Evolutionary conservation across 2,329 filamentous ascomycete species (phyloP), one percentile per base, ranked within the genome.

Genomic region (Knoxdaviesia capensis): DNA sequence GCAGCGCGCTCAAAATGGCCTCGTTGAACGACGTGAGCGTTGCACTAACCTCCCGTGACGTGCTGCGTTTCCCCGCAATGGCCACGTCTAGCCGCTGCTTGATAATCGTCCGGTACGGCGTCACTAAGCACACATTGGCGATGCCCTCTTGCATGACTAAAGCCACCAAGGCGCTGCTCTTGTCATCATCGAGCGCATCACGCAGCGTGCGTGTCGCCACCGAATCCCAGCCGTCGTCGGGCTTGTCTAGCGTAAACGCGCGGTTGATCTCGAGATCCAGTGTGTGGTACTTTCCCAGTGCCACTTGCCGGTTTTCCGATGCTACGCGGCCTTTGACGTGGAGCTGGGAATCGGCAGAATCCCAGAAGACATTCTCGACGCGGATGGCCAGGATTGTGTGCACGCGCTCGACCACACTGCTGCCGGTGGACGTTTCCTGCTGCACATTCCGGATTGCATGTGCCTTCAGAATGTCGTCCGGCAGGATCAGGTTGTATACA

Each of bases 111-210:
- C 84, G 80, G 56, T 80, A 77, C 53, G 85, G 77, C 3, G 80
- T 87, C 43, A 90, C 80, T 28, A 87, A 67, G 57, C 82, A 88
- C 48, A 90, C 81, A 56, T 87, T 85, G 44, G 84, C 81, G 10
- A 82, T 59, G 10, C 82, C 81, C 52, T 96, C 88, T 52, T 93
- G 83, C 80, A 98, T 88, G 29, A 96, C 82, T 1, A 96, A 79
- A 0, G 90, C 88, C 43, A 86, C 84, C 11, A 93, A 70, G 47
- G 88, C 80, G 1, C 85, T 86, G 47, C 81, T 77, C 52, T 79
- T 77, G 48, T 84, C 79, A 50, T 82, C 75, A 51, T 83, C 77
- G 9, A 88, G 69, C 1, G 86, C 80, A 56, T 94, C 84, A 44
- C 72, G 67, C 7, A 98, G 69, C 38, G 82, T 79, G 45, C 82